Evolutionary conservation across 441 rosid genomes (phyloP).

Genomic region (Lepidium campestre): DNA sequence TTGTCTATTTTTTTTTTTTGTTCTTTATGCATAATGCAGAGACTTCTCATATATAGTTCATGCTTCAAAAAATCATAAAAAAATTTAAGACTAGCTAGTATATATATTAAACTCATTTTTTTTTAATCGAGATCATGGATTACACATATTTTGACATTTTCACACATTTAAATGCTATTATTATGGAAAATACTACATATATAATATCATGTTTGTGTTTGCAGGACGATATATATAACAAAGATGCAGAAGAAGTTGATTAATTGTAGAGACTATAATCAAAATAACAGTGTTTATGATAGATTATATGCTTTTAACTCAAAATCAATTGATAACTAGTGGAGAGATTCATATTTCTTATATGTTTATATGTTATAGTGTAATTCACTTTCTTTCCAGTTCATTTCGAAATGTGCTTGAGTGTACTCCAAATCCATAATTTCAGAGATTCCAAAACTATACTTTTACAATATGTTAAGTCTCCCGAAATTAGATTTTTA

Average conservation of each 20-base stretch:
- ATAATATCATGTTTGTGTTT: not conserved
- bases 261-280: not conserved
- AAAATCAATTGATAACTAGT: too few relatives aligned
- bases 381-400: too few relatives aligned
- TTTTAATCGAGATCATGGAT: not conserved
- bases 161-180: not conserved
- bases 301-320: too few relatives aligned
- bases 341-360: too few relatives aligned
- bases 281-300: too few relatives aligned
- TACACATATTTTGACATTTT: not conserved
- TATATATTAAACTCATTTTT: not conserved
- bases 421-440: too few relatives aligned
- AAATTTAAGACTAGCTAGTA: not conserved
- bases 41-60: not conserved
- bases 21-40: not conserved
- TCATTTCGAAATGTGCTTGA: too few relatives aligned
- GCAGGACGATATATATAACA: too few relatives aligned
- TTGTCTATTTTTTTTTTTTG: not conserved
- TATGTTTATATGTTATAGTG: too few relatives aligned
- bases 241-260: not conserved
- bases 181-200: not conserved
- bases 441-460: too few relatives aligned
- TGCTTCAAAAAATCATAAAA: not conserved
- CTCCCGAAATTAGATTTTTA: too few relatives aligned
- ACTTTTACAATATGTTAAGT: too few relatives aligned